phyloP scores from a whole-genome alignment of 2,329 filamentous ascomycete species.

The Cercospora janseana region DNA sequence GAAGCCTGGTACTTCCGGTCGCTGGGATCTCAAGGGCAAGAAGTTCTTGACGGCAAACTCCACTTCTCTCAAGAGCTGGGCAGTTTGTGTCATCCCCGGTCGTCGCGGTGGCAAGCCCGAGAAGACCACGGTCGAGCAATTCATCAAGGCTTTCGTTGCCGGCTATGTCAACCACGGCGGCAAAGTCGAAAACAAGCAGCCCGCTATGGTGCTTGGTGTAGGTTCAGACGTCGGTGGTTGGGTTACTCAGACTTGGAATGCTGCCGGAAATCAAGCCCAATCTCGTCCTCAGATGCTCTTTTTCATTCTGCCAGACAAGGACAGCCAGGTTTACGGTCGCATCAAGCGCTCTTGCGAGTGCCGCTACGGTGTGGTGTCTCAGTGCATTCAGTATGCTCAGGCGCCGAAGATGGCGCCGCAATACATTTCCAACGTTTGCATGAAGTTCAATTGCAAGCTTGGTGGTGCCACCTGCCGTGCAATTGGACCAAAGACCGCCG shows the following conservation, averaged over 20 bases:
- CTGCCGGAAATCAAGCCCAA: slow-evolving; percentile 55
- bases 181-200: slow-evolving; percentile 48
- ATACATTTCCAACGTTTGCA: slow-evolving; percentile 88
- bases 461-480: slow-evolving; percentile 71
- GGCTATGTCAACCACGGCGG: slow-evolving; percentile 64
- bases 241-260: slow-evolving; percentile 51
- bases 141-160: slow-evolving; percentile 60
- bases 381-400: slow-evolving; percentile 72
- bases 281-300: slow-evolving; percentile 72
- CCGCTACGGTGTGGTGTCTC: slow-evolving; percentile 76
- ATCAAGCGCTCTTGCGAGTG: slow-evolving; percentile 90
- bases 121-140: slow-evolving; percentile 49
- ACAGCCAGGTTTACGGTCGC: slow-evolving; percentile 70
- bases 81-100: slow-evolving; percentile 64
- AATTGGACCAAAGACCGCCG: slow-evolving; percentile 39
- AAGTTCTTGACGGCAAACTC: slow-evolving; percentile 69
- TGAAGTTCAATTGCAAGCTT: slow-evolving; percentile 97
- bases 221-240: slow-evolving; percentile 33
- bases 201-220: slow-evolving; percentile 42
- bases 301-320: slow-evolving; percentile 71
- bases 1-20: slow-evolving; percentile 66
- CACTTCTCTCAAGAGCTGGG: slow-evolving; percentile 65
- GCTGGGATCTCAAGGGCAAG: slow-evolving; percentile 84
- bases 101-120: slow-evolving; percentile 49
- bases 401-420: slow-evolving; percentile 70